Evolutionary conservation across 495 filamentous ascomycete species (phyloP).

Genomic region (Cetradonia linearis): DNA sequence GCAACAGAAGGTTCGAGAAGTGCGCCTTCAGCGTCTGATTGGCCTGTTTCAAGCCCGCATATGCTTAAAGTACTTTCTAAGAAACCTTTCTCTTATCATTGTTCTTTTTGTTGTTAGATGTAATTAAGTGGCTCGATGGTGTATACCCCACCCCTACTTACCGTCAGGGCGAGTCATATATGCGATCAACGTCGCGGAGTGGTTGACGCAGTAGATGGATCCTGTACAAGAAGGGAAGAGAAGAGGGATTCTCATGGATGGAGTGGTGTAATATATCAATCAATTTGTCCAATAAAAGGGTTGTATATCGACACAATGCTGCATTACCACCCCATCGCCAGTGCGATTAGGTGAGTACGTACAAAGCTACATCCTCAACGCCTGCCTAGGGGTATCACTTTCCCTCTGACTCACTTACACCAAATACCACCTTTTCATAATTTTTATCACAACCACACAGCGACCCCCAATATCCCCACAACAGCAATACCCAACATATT

Average conservation of each 20-base stretch:
- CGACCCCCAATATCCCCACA: not conserved
- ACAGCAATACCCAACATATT: not conserved
- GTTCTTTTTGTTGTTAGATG: no score
- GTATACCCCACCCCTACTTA: no score
- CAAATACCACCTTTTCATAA: not conserved
- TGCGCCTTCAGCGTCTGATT: not conserved
- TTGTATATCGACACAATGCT: not conserved
- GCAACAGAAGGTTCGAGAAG: not conserved
- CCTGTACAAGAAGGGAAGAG: no score
- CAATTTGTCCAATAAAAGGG: not conserved
- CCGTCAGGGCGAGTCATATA: no score
- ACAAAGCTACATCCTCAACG: not conserved
- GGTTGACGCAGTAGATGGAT: no score
- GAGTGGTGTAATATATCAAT: no score
- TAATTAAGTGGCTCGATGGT: no score
- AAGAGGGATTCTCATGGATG: no score
- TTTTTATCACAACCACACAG: not conserved
- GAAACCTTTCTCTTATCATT: no score
- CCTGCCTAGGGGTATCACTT: not conserved
- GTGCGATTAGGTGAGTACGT: not conserved
- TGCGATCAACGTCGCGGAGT: no score
- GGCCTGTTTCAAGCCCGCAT: not conserved
- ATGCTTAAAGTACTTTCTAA: not conserved
- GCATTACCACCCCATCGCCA: not conserved
- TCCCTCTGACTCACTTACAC: not conserved